A percentile compares a stretch with the other conserved stretches of the same genome.
Conservation (phyloP, 1,284 basidiomycete species). For the Cryptococcus sp. region DNA sequence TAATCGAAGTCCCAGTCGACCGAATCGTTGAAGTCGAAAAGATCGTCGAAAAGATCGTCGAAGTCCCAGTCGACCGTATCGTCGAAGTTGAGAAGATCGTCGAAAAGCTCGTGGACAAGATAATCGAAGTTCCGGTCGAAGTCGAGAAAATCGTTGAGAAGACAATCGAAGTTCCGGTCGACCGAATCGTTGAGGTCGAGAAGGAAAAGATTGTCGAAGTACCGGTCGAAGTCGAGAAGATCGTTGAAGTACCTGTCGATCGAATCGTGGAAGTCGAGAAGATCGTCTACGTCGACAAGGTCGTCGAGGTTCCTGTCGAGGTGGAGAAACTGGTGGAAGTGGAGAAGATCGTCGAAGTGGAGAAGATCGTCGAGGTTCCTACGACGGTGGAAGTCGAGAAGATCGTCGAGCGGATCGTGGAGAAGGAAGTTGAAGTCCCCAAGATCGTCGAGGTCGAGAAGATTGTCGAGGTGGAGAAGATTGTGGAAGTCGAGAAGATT, state of each 20-base stretch:
- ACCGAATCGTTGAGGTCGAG: conserved; percentile 35
- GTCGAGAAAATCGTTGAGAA: conserved; percentile 40
- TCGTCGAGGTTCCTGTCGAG: conserved; percentile 48
- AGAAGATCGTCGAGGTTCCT: conserved; percentile 36
- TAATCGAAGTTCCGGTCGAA: conserved; percentile 33
- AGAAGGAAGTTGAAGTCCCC: conserved; percentile 33
- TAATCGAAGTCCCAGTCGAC: conserved; percentile 33
- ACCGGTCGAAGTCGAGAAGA: conserved; percentile 46
- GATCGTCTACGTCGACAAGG: conserved; percentile 36
- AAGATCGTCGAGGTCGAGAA: conserved; percentile 36
- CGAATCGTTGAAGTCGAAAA: conserved; percentile 45
- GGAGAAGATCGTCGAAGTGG: conserved; percentile 54
- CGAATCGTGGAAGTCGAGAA: conserved; percentile 44
- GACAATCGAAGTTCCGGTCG: conserved; percentile 44
- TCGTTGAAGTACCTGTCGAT: conserved; percentile 39
- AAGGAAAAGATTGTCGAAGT: conserved; percentile 47
- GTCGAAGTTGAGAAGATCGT: conserved; percentile 45
- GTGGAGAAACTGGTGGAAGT: conserved; percentile 42
- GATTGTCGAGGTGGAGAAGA: conserved; percentile 46
- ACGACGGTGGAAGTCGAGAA: conserved; percentile 44
- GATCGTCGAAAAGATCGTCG: conserved; percentile 40
- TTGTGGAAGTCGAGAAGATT: conserved; percentile 43
- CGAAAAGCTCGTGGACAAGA: conserved; percentile 42
- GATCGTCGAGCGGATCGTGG: conserved; percentile 46
- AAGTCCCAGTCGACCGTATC: conserved; percentile 37